A percentile compares a stretch with the other conserved stretches of the same genome.
Conservation (phyloP, 176 grass and related monocot genomes). For the Hsuehochloa calcarea region DNA sequence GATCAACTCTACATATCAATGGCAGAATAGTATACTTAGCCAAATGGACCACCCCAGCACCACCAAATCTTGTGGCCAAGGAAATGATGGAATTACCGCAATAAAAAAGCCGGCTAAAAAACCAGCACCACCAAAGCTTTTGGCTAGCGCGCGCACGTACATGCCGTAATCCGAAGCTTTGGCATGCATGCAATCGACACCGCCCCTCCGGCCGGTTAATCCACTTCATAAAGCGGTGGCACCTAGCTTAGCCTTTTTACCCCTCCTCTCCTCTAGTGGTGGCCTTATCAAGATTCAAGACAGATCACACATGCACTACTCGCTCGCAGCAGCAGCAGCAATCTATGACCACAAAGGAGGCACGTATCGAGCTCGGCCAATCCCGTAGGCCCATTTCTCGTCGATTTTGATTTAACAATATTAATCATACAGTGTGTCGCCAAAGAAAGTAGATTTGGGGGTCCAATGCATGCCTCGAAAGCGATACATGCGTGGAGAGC, state of each 20-base stretch:
- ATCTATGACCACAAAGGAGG: conserved; percentile 39
- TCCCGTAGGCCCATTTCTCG: conserved; percentile 3
- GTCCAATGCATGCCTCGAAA: conserved; percentile 28
- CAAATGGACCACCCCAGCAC: conserved; percentile 42
- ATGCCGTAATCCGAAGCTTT: not conserved
- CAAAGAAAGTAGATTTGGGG: not conserved
- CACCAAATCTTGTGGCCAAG: conserved; percentile 45
- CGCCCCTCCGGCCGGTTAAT: conserved; percentile 12
- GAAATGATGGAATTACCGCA: conserved; percentile 19
- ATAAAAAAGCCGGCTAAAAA: not conserved
- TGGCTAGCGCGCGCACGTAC: not conserved
- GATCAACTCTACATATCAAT: not conserved
- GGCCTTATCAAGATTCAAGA: conserved; percentile 39
- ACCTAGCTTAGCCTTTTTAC: conserved; percentile 25
- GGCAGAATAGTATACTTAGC: not conserved
- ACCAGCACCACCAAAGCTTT: not conserved
- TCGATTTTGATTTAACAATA: not conserved
- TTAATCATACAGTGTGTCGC: not conserved
- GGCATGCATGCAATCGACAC: not conserved
- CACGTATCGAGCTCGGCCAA: not conserved
- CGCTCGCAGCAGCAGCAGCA: conserved; percentile 20
- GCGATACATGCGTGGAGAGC: not conserved
- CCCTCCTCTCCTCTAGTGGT: conserved; percentile 27
- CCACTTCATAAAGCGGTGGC: conserved; percentile 33
- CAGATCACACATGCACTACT: conserved; percentile 17